Base-by-base conservation (phyloP, 2,329 filamentous ascomycete species). In the Alternaria angustiovoidea region DNA sequence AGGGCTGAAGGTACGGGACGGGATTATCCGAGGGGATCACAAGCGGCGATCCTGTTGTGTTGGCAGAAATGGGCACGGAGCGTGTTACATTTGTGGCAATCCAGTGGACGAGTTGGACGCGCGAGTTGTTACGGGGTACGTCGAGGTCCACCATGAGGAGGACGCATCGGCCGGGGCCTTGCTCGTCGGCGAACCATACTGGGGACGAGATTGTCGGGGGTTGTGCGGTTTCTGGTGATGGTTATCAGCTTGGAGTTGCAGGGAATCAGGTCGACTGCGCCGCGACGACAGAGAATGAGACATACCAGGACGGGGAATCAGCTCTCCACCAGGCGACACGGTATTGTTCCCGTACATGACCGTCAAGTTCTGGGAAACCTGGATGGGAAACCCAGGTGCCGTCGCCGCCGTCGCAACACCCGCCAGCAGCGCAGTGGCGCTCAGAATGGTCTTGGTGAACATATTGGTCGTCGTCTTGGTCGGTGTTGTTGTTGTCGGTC, bases 61-160 rank as follows among this genome's bases (percentile, higher is more conserved):
- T 53, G 7, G 48, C 47, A 2, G 60, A 51, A 26, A 56, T 39
- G 24, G 52, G 34, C 5, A 48, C 26, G 9, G 54, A 30, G 18
- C 68, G 47, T 4, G 73, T 69, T 18, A 75, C 67, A 63, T 70
- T 69, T 26, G 71, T 62, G 24, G 66, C 69, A 48, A 77, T 67
- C 74, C 75, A 77, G 66, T 76, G 74, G 18, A 77, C 63, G 14
- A 75, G 67, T 24, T 70, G 68, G 7, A 75, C 67, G 49, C 75
- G 72, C 2, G 65, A 70, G 54, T 64, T 64, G 65, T 77, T 77
- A 26, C 65, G 63, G 8, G 75, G 74, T 0, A 77, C 74, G 59
- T 77, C 75, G 43, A 63, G 58, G 64, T 77, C 75, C 42, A 77
- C 66, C 64, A 76, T 70, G 47, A 75, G 58, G 36, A 77, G 63